Evolutionary conservation across 306 rosid genomes (phyloP).

Genomic region (Canavalia ensiformis): DNA sequence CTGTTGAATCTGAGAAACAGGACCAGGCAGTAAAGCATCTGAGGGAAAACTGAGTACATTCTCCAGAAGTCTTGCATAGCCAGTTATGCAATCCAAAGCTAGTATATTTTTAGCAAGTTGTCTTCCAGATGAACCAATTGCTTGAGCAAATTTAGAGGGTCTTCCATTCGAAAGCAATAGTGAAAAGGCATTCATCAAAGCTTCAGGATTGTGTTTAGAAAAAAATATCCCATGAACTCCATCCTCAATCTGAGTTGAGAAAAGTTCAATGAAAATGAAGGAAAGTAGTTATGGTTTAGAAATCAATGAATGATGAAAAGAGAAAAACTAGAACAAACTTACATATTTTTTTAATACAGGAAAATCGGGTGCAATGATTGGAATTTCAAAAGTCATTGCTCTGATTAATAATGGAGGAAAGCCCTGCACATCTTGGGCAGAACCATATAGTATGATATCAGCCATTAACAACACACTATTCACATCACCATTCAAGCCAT

Average conservation of each 20-base stretch:
- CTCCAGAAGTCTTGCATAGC: constrained; percentile 92
- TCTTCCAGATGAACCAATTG: constrained; percentile 88
- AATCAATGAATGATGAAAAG: constrained; percentile 44
- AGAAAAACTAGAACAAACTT: constrained; percentile 57
- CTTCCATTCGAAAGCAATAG: constrained; percentile 82
- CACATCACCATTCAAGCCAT: constrained; percentile 85
- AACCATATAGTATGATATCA: constrained; percentile 90
- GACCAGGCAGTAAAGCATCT: constrained; percentile 73
- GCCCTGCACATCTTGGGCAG: constrained; percentile 90
- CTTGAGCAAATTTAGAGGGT: constrained; percentile 82
- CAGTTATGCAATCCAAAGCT: constrained; percentile 83
- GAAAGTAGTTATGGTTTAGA: constrained; percentile 32
- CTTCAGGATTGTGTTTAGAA: constrained; percentile 80
- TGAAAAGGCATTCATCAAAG: constrained; percentile 82
- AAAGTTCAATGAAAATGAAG: constrained; percentile 43
- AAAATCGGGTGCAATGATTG: constrained; percentile 86
- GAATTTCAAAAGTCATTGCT: constrained; percentile 90
- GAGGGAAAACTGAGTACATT: constrained; percentile 88
- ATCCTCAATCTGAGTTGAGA: constrained; percentile 67
- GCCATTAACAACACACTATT: constrained; percentile 81
- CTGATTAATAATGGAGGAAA: constrained; percentile 90
- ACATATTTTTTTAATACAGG: constrained; percentile 81
- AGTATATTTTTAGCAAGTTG: constrained; percentile 76
- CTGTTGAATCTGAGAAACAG: constrained; percentile 77
- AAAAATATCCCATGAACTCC: constrained; percentile 82